Evolutionary conservation across 163 green algal genomes (phyloP), one percentile per base, ranked within the genome.

Genomic region (Trebouxia gelatinosa): DNA sequence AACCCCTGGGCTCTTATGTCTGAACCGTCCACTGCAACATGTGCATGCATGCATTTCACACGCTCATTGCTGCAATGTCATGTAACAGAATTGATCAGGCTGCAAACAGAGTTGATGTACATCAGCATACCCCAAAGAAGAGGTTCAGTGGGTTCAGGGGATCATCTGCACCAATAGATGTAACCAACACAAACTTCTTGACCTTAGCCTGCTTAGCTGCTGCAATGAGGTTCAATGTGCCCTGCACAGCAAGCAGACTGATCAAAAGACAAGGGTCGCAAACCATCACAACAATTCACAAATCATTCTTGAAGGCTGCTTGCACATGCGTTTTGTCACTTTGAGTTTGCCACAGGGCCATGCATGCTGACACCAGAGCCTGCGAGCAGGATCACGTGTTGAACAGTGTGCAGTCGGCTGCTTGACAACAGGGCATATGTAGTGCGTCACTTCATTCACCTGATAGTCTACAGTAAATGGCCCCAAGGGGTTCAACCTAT

Each of bases 101-200:
- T n/a, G n/a, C n/a, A n/a, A n/a, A n/a, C n/a, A n/a, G n/a, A n/a
- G n/a, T n/a, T n/a, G n/a, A n/a, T n/a, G n/a, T n/a, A n/a, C n/a
- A 2, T 13, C 0, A 21, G 38, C 80, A 38, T 54, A 93, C 87
- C 43, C 91, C 91, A 80, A 84, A 96, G 77, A 94, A 91, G 16
- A 94, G 82, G 84, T 97, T 97, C 38, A 96, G 88, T 1, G 89
- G 89, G 80, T 94, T 86, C 50, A 93, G 81, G 5, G 75, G 76
- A 31, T 94, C 90, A 74, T 96, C 92, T 19, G 78, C 77, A 11
- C 92, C 92, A 77, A 92, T 90, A 58, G 67, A 83, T 51, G 65
- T 89, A 0, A 91, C 80, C 16, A 93, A 78, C 66, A 95, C 89
- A 82, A 96, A 70, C 51, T 81, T 82, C 77, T 90, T 88, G 0